Conservation (phyloP, 2,329 filamentous ascomycete genomes). For the Trichoderma polysporum region DNA sequence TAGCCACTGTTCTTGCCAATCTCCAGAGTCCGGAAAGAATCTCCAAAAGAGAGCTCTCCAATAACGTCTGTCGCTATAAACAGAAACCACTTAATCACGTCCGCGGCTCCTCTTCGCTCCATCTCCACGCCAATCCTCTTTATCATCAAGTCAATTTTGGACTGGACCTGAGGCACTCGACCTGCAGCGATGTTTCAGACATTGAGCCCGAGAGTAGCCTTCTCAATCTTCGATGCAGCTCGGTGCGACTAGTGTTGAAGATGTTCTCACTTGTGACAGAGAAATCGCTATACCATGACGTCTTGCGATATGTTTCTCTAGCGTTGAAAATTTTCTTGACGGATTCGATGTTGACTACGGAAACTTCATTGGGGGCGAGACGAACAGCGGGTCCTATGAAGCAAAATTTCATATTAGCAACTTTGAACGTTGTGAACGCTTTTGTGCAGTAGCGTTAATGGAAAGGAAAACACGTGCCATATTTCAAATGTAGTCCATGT, state of each 20-base stretch:
- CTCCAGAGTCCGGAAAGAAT: slow-evolving; percentile 51
- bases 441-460: too few species aligned
- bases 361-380: not conserved
- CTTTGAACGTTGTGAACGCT: not conserved
- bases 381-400: not conserved
- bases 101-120: slow-evolving; percentile 34
- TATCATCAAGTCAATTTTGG: slow-evolving; percentile 41
- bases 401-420: not conserved
- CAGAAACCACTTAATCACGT: slow-evolving; percentile 54
- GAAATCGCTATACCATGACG: not conserved
- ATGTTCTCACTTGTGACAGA: not conserved
- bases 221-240: slow-evolving; percentile 41
- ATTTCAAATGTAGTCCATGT: not conserved
- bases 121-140: slow-evolving; percentile 47
- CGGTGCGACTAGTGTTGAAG: slow-evolving; percentile 42
- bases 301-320: not conserved
- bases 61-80: slow-evolving; percentile 57
- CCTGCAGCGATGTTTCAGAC: slow-evolving; percentile 38
- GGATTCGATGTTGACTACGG: not conserved
- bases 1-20: not conserved
- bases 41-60: slow-evolving; percentile 53
- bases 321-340: slow-evolving; percentile 1
- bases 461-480: not conserved
- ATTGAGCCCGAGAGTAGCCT: slow-evolving; percentile 43
- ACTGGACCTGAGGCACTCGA: slow-evolving; percentile 35